Evolutionary conservation across 371 early-diverging fungal species (phyloP).

Genomic region (Zychaea mexicana): DNA sequence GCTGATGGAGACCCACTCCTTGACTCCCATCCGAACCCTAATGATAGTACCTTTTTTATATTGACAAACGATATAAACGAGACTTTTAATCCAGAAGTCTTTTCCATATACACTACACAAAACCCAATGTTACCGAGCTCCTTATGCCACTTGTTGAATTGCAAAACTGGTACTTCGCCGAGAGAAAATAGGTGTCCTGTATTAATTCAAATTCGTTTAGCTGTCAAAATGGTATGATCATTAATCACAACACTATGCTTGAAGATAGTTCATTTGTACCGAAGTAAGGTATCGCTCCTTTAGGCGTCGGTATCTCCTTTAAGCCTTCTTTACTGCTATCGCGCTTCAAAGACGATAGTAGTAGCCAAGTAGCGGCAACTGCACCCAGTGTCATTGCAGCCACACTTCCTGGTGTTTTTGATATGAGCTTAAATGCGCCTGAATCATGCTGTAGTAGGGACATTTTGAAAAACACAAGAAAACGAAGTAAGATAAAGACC

Average conservation of each 20-base stretch:
- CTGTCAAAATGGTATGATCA: too few relatives aligned
- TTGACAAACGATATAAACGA: neutral
- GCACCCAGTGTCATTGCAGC: neutral
- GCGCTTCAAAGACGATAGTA: neutral
- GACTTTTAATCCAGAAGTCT: too few relatives aligned
- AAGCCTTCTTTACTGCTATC: neutral
- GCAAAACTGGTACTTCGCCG: neutral
- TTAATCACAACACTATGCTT: neutral
- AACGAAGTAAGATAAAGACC: too few relatives aligned
- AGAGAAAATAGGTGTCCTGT: neutral
- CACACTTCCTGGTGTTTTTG: neutral
- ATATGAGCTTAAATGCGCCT: neutral
- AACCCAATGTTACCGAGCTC: neutral
- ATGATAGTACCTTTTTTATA: constrained; percentile 19
- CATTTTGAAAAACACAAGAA: neutral
- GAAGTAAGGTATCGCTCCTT: neutral
- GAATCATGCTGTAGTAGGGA: neutral
- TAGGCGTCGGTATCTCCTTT: neutral
- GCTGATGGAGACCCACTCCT: constrained; percentile 16
- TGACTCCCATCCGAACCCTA: constrained; percentile 21
- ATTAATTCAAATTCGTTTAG: neutral
- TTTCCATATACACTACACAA: too few relatives aligned
- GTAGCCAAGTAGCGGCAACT: neutral
- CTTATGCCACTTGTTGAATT: neutral
- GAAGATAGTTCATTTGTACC: neutral